Base-by-base conservation (phyloP, 2,329 filamentous ascomycete genomes). In the Fusarium xyrophilum region DNA sequence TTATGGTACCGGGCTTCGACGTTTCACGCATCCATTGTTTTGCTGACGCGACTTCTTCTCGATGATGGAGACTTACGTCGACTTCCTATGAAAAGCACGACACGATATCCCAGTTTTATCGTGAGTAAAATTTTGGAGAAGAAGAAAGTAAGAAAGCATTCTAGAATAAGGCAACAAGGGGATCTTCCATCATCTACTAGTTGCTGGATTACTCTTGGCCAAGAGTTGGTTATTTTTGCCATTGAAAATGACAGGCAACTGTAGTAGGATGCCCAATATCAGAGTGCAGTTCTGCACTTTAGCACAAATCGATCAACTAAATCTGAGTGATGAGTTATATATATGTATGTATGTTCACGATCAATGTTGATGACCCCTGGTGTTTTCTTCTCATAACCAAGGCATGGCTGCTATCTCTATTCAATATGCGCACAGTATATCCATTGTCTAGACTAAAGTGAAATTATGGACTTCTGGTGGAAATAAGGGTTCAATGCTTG, bases 401-500 rank as follows among this genome's bases (percentile, higher is more conserved):
- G 52, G 60, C 60, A 63, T 58, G 50, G 27, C 23, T 59, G 39
- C 44, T 38, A 44, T 50, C 23, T 64, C 32, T 48, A 14, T 36
- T 60, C 35, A 28, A 48, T 48, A 40, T 43, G 25, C 47, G 47
- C 54, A 65, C 60, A 65, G 54, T 60, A 60, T 32, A 39, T 63
- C 27, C 27, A 48, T 51, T 51, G 44, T 42, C 33, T 51, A 38
- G 52, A 33, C 46, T 64, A 52, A 25, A 58, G 28, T 48, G 46
- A 35, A 64, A 64, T 36, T 48, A 40, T 65, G 62, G 62, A 65
- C 60, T 54, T 35, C 27, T 28, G 43, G 62, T 60, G 62, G 61
- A 48, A 54, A 65, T 65, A 60, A 65, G 54, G 62, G 62, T 65
- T 65, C 62, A 61, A 60, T 57, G 56, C 46, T 66, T 42, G 32